Percentiles rank a stretch among this genome's conserved stretches.
phyloP scores from a whole-genome alignment of 768 basidiomycete species.

The Suillus bovinus region DNA sequence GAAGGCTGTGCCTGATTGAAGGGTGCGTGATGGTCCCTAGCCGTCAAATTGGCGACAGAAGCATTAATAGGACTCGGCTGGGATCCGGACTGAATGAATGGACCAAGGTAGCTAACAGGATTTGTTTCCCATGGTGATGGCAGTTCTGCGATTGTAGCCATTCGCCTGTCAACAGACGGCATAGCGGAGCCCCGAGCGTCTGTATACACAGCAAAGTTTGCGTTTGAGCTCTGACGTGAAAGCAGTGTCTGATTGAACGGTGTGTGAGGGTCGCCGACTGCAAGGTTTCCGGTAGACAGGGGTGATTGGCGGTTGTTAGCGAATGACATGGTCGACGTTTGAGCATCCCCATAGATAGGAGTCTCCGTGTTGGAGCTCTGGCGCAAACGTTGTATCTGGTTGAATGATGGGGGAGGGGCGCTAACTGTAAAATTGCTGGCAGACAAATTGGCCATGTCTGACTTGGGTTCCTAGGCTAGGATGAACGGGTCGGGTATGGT shows the following conservation, averaged over 20 bases:
- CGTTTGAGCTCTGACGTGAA: constrained; percentile 20
- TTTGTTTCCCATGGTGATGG: not conserved
- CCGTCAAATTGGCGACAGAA: not conserved
- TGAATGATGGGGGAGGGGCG: too few relatives aligned
- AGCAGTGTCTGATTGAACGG: not conserved
- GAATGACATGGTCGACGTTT: too few relatives aligned
- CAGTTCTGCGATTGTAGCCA: constrained; percentile 32
- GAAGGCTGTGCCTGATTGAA: too few relatives aligned
- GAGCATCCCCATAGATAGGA: too few relatives aligned
- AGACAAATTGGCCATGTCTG: too few relatives aligned
- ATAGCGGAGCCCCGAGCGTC: constrained; percentile 22
- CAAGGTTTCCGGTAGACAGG: too few relatives aligned
- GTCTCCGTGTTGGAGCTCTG: too few relatives aligned
- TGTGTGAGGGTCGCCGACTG: too few relatives aligned
- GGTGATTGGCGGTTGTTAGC: too few relatives aligned
- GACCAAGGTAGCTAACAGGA: not conserved
- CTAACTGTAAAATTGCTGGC: too few relatives aligned
- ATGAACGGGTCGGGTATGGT: constrained; percentile 29
- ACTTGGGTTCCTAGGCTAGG: constrained; percentile 28
- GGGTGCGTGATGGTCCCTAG: not conserved
- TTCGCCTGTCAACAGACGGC: constrained; percentile 46
- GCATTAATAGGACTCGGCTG: not conserved
- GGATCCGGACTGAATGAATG: not conserved
- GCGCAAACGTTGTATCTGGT: too few relatives aligned
- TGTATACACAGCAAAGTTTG: constrained; percentile 15